Evolutionary conservation across 345 rosid genomes (phyloP).

Genomic region (Alliaria petiolata): DNA sequence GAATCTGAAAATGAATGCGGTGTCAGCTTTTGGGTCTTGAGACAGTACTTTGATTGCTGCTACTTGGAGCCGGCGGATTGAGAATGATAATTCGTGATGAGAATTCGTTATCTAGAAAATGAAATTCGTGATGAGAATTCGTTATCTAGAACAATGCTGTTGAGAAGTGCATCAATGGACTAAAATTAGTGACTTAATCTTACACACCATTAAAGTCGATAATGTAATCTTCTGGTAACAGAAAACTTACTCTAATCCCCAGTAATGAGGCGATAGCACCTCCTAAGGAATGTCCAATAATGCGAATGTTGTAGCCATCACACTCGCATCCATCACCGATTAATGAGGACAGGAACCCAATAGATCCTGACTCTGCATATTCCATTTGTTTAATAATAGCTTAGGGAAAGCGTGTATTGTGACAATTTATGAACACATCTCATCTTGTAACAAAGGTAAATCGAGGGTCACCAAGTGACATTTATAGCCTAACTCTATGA

Average conservation of each 20-base stretch:
- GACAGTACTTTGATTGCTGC: conserved; percentile 69
- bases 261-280: conserved; percentile 87
- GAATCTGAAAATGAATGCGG: conserved; percentile 54
- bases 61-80: conserved; percentile 79
- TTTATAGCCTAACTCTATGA: not conserved
- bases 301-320: conserved; percentile 68
- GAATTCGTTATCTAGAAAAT: conserved; percentile 75
- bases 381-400: not conserved
- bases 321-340: conserved; percentile 85
- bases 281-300: conserved; percentile 91
- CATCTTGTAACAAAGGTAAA: not conserved
- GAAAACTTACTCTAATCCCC: conserved; percentile 66
- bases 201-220: not conserved
- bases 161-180: conserved; percentile 36
- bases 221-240: not conserved
- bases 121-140: conserved; percentile 94
- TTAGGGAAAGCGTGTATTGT: not conserved
- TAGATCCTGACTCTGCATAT: conserved; percentile 39
- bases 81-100: conserved; percentile 86
- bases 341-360: conserved; percentile 71
- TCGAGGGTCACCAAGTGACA: not conserved
- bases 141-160: conserved; percentile 77
- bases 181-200: not conserved
- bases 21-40: conserved; percentile 60
- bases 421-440: not conserved